Evolutionary conservation across 805 yeast genomes (phyloP).

Genomic region (Lachancea kluyveri): DNA sequence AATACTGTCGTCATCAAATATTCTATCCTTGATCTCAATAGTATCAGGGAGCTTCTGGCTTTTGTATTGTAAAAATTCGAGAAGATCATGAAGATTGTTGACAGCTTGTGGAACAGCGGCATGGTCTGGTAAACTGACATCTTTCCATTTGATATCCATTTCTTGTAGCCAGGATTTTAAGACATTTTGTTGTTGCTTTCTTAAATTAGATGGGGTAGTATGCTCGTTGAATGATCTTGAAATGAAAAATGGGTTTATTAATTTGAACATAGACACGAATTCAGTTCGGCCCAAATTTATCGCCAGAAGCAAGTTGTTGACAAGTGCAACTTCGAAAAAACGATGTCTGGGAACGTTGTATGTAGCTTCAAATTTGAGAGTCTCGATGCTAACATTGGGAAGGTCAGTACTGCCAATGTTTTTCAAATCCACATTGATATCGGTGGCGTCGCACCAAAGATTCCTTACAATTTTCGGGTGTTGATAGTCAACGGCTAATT

Average conservation of each 20-base stretch:
- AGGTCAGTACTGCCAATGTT: slow-evolving; percentile 9
- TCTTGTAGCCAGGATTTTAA: slow-evolving; percentile 25
- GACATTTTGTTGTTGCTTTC: slow-evolving; percentile 18
- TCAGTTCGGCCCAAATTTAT: slow-evolving; percentile 46
- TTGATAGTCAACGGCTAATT: slow-evolving; percentile 44
- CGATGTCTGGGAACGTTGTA: slow-evolving; percentile 32
- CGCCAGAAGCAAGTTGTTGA: slow-evolving; percentile 42
- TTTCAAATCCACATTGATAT: slow-evolving; percentile 21
- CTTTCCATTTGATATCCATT: slow-evolving; percentile 25
- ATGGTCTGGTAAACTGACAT: slow-evolving; percentile 1
- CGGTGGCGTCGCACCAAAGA: slow-evolving; percentile 41
- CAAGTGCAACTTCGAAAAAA: slow-evolving; percentile 37
- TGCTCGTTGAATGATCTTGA: slow-evolving; percentile 34
- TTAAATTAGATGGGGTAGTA: slow-evolving; percentile 22
- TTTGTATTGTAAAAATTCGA: slow-evolving; percentile 22
- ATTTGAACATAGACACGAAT: slow-evolving; percentile 33
- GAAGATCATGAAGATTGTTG: slow-evolving; percentile 17
- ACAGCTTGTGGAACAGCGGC: slow-evolving; percentile 17
- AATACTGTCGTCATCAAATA: slow-evolving; percentile 25
- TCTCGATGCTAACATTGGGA: slow-evolving; percentile 16
- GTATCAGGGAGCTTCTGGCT: slow-evolving; percentile 19
- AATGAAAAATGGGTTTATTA: slow-evolving; percentile 39
- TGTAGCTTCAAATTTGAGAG: slow-evolving; percentile 18
- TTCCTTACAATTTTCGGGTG: slow-evolving; percentile 56
- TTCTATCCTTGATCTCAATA: slow-evolving; percentile 15